Evolutionary conservation across 345 rosid genomes (phyloP).

Genomic region (Euphorbia pulcherrima): DNA sequence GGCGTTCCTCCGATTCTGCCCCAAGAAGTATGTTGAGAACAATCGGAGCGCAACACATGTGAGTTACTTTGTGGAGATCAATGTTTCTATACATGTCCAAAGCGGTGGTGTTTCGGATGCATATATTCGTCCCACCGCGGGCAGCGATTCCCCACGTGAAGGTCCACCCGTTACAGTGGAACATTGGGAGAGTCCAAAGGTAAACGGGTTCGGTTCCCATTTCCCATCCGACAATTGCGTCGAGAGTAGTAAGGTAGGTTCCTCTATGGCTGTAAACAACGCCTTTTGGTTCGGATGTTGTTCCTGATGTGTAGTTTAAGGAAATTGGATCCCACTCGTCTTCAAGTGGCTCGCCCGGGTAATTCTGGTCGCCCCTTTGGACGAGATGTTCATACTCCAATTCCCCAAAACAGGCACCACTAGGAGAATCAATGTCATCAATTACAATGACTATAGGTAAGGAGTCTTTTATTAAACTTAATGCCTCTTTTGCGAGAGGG

Average conservation of each 20-base stretch:
- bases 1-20: slow-evolving; percentile 39
- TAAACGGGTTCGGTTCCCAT: slow-evolving; percentile 65
- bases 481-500: slow-evolving; percentile 46
- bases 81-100: slow-evolving; percentile 46
- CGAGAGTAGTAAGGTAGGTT: slow-evolving; percentile 55
- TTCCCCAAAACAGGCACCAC: slow-evolving; percentile 40
- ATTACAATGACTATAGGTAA: slow-evolving; percentile 43
- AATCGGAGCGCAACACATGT: slow-evolving; percentile 76
- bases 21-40: slow-evolving; percentile 63
- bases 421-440: slow-evolving; percentile 51
- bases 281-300: slow-evolving; percentile 67
- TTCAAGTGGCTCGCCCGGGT: slow-evolving; percentile 14
- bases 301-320: slow-evolving; percentile 70
- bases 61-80: slow-evolving; percentile 50
- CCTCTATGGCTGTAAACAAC: slow-evolving; percentile 78
- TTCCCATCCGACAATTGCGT: slow-evolving; percentile 52
- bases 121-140: slow-evolving; percentile 67
- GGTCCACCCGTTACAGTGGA: slow-evolving; percentile 81
- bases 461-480: slow-evolving; percentile 26
- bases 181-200: slow-evolving; percentile 79
- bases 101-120: slow-evolving; percentile 59
- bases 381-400: slow-evolving; percentile 62
- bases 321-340: slow-evolving; percentile 71
- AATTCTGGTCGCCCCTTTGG: slow-evolving; percentile 33
- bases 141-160: slow-evolving; percentile 74